Evolutionary conservation across 352 stramenopile species (phyloP).

Genomic region (Halophytophthora batemanensis): DNA sequence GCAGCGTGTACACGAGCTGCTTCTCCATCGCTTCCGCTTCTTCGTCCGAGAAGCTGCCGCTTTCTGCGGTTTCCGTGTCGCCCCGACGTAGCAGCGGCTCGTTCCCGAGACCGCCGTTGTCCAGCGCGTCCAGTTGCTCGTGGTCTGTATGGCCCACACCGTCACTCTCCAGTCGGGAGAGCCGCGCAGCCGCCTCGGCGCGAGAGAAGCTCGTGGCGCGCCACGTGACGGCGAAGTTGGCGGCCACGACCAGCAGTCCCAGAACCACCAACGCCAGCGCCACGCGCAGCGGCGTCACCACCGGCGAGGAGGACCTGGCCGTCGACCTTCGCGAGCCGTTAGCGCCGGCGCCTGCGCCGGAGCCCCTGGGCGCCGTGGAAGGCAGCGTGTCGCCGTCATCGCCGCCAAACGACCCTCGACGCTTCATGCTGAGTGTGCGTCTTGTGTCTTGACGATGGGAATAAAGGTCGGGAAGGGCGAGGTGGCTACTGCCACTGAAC

Average conservation of each 20-base stretch:
- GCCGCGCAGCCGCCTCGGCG: constrained; percentile 10
- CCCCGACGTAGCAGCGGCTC: constrained; percentile 5
- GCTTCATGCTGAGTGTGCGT: too few species aligned
- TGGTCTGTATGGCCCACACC: neutral
- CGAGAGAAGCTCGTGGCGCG: constrained; percentile 14
- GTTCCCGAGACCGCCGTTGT: constrained; percentile 1
- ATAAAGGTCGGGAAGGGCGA: too few species aligned
- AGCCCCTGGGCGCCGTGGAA: neutral
- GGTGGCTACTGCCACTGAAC: too few species aligned
- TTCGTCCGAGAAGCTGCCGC: constrained; percentile 12
- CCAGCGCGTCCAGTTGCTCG: neutral
- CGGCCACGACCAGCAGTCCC: constrained; percentile 19
- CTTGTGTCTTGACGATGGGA: too few species aligned
- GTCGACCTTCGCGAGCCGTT: too few species aligned
- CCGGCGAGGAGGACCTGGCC: too few species aligned
- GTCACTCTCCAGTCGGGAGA: constrained; percentile 11
- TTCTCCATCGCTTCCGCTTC: constrained; percentile 26
- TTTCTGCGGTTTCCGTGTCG: too few species aligned
- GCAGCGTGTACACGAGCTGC: constrained; percentile 31
- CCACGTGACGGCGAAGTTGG: constrained; percentile 32
- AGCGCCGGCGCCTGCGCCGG: too few species aligned
- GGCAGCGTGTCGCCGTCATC: too few species aligned
- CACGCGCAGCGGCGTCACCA: constrained; percentile 7
- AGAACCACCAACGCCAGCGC: constrained; percentile 17
- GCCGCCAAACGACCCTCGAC: too few species aligned